These are phyloP conservation scores for Paraconiothyrium brasiliense DNA, from an alignment of 2,329 filamentous ascomycete species.

Conservation along the genomic window DNA sequence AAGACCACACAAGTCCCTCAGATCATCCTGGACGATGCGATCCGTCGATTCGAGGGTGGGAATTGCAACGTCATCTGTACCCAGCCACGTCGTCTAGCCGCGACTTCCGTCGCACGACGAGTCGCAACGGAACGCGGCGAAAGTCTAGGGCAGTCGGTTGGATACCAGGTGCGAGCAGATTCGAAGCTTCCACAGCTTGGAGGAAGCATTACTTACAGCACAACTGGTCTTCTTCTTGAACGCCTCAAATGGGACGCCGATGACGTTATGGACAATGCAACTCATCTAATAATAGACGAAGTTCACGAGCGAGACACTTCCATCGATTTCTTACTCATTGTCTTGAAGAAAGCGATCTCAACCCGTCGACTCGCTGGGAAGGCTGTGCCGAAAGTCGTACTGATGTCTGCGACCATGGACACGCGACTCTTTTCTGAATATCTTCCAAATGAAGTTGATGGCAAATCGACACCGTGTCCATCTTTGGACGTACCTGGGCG, in stretches of 20 bases:
- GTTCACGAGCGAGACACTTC: constrained; percentile 16
- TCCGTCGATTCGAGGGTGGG: constrained; percentile 3
- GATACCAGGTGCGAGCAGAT: constrained; percentile 12
- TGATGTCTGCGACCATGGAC: constrained; percentile 20
- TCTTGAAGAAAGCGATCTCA: constrained; percentile 12
- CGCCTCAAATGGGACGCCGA: constrained; percentile 15
- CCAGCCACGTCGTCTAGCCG: constrained; percentile 16
- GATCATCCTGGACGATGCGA: constrained; percentile 17
- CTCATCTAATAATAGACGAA: constrained; percentile 16
- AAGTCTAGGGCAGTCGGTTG: constrained; percentile 7
- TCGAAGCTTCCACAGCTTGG: constrained; percentile 5
- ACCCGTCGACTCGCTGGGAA: constrained; percentile 10
- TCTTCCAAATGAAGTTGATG: constrained; percentile 6
- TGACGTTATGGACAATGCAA: constrained; percentile 11
- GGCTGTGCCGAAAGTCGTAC: constrained; percentile 12
- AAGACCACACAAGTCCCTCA: constrained; percentile 20
- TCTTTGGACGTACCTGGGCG: constrained; percentile 18
- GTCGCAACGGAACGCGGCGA: constrained; percentile 17
- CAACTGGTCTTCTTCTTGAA: constrained; percentile 16
- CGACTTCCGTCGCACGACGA: constrained; percentile 16
- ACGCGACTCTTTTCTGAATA: constrained; percentile 17
- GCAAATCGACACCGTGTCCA: constrained; percentile 11
- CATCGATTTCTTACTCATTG: constrained; percentile 17
- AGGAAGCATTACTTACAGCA: constrained; percentile 17
- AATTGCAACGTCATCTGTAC: constrained; percentile 18